Evolutionary conservation across 1,139 yeast genomes (phyloP).

Genomic region (Geotrichum klebahnii): DNA sequence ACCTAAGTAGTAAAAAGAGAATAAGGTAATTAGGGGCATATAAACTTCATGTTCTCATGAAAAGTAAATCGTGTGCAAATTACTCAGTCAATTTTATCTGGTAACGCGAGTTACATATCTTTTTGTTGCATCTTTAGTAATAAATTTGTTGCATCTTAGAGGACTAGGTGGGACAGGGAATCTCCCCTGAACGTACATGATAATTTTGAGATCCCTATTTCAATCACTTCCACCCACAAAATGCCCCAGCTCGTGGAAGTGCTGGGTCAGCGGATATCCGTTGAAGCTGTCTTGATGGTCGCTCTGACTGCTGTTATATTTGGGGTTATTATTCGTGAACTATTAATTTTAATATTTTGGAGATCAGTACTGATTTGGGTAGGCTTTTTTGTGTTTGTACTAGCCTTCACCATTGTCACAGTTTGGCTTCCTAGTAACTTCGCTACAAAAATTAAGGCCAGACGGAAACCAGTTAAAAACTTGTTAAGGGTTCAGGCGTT

Average conservation of each 20-base stretch:
- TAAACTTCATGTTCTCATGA: no score
- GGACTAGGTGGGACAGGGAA: no score
- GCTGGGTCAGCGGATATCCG: constrained; percentile 25
- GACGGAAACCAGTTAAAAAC: constrained; percentile 3
- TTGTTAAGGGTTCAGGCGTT: constrained; percentile 26
- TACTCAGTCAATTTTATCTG: no score
- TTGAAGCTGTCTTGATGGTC: constrained; percentile 25
- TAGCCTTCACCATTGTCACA: constrained; percentile 20
- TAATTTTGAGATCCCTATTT: neutral
- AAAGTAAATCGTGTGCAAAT: no score
- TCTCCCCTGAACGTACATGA: no score
- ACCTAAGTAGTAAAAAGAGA: no score
- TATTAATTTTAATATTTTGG: constrained; percentile 25
- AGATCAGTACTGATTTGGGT: constrained; percentile 27
- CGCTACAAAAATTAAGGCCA: neutral
- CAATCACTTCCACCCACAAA: neutral
- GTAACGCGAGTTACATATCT: no score
- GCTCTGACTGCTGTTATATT: constrained; percentile 24
- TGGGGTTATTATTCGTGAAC: constrained; percentile 26
- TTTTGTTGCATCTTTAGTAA: no score
- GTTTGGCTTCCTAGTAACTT: constrained; percentile 24
- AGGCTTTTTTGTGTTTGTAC: constrained; percentile 25
- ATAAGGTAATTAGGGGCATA: no score
- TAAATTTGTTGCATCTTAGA: no score
- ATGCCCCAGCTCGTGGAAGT: constrained; percentile 19